A percentile compares a stretch with the other conserved stretches of the same genome.
Evolutionary conservation across 2,329 filamentous ascomycete species (phyloP).

Genomic region (Alternaria tenuissima): DNA sequence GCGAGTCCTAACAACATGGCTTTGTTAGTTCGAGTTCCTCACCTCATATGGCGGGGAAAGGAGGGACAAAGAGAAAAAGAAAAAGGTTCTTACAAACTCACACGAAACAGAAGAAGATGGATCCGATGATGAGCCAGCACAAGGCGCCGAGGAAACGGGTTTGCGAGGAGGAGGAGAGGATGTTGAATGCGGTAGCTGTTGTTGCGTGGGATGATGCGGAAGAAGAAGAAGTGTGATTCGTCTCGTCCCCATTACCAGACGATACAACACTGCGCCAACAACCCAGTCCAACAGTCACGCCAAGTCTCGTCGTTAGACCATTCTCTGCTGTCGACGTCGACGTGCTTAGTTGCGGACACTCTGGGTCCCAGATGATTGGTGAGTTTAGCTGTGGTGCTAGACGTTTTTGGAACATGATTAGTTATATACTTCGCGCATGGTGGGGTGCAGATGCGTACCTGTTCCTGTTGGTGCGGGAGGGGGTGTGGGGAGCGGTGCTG

Average conservation of each 20-base stretch:
- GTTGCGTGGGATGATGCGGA: not conserved
- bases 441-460: not conserved
- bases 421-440: too few species aligned
- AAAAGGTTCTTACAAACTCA: too few species aligned
- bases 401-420: too few species aligned
- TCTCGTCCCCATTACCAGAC: not conserved
- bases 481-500: not conserved
- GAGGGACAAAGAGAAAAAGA: too few species aligned
- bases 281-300: not conserved
- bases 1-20: too few species aligned
- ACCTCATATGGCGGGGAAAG: too few species aligned
- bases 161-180: not conserved
- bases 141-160: too few species aligned
- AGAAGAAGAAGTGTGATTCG: too few species aligned
- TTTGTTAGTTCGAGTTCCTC: too few species aligned
- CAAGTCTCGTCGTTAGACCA: rapidly evolving
- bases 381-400: too few species aligned
- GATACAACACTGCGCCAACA: not conserved
- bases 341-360: not conserved
- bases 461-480: not conserved
- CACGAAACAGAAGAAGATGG: too few species aligned
- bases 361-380: not conserved
- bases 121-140: too few species aligned
- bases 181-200: not conserved
- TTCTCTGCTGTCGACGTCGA: rapidly evolving